Percentiles rank a stretch among this genome's conserved stretches.
phyloP scores from a whole-genome alignment of 2,329 filamentous ascomycete genomes.

The Fusarium mundagurra region DNA sequence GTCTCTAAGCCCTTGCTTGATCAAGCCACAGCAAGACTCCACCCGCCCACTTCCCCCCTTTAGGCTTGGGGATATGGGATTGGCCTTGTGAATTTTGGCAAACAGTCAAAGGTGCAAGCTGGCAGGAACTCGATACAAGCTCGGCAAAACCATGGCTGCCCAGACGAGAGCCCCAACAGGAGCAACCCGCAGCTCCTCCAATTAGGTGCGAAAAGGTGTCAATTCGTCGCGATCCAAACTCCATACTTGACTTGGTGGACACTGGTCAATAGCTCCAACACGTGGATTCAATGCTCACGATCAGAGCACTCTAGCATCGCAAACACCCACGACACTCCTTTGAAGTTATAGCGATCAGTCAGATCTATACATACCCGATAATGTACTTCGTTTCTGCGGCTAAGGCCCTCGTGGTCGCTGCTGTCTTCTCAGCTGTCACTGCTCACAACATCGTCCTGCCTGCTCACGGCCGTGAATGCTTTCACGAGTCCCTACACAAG shows the following conservation, averaged over 20 bases:
- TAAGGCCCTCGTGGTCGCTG: conserved; percentile 54
- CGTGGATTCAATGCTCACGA: conserved; percentile 20
- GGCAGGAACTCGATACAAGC: conserved; percentile 21
- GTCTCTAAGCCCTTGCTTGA: conserved; percentile 11
- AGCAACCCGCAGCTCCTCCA: conserved; percentile 14
- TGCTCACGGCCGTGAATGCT: conserved; percentile 95
- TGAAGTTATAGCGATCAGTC: conserved; percentile 10
- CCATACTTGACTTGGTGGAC: conserved; percentile 15
- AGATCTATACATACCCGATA: conserved; percentile 6
- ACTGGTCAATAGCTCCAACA: conserved; percentile 28
- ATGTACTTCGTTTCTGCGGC: conserved; percentile 52
- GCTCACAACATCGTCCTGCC: conserved; percentile 97
- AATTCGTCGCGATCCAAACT: conserved; percentile 41
- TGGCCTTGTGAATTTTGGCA: conserved; percentile 32
- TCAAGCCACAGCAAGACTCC: conserved; percentile 25
- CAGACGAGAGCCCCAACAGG: conserved; percentile 14
- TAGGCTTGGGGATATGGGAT: conserved; percentile 22
- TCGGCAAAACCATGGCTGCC: conserved; percentile 40
- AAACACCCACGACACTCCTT: conserved; percentile 27
- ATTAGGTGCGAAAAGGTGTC: conserved; percentile 44
- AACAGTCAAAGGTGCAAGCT: conserved; percentile 21
- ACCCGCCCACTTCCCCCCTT: conserved; percentile 33
- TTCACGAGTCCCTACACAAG: conserved; percentile 90
- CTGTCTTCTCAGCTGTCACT: conserved; percentile 65
- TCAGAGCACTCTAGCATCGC: conserved; percentile 13